Percentiles rank a stretch among this genome's conserved stretches.
These are phyloP conservation scores for Trichophyton mentagrophytes DNA, from an alignment of 2,329 filamentous ascomycete genomes.

Conservation along the genomic window DNA sequence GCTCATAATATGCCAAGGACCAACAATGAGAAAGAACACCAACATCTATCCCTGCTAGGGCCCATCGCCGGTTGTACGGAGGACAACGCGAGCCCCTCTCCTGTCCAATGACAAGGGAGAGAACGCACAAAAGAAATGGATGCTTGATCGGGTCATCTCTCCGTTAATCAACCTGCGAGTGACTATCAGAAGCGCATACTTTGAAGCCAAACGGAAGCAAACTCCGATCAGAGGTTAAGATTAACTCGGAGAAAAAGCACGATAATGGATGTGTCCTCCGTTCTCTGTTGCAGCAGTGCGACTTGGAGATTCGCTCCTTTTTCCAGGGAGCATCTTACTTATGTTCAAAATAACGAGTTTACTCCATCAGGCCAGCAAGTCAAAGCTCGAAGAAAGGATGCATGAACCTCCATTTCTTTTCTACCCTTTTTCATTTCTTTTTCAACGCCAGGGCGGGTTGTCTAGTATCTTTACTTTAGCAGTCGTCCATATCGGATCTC, in stretches of 20 bases:
- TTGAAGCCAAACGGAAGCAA: background rate
- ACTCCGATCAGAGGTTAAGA: background rate
- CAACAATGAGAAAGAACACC: background rate
- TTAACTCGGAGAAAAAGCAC: background rate
- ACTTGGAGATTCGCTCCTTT: background rate
- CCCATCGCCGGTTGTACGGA: background rate
- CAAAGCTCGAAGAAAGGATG: background rate
- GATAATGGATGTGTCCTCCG: background rate
- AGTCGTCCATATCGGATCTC: background rate
- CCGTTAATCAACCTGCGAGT: background rate
- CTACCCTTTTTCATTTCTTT: background rate
- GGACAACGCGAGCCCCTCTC: background rate
- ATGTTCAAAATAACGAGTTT: background rate
- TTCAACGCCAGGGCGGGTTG: background rate
- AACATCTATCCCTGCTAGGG: background rate
- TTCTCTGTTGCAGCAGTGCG: background rate
- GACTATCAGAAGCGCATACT: background rate
- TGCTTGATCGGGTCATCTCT: background rate
- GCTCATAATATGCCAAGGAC: background rate
- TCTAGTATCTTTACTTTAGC: background rate
- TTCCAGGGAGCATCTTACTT: background rate
- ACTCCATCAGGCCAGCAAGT: background rate
- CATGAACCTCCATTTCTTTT: background rate
- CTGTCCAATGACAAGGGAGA: background rate
- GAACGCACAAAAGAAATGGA: background rate